A percentile compares a stretch with the other conserved stretches of the same genome.
Evolutionary conservation across 2,329 filamentous ascomycete genomes (phyloP).

Genomic region (Neonectria sp.): DNA sequence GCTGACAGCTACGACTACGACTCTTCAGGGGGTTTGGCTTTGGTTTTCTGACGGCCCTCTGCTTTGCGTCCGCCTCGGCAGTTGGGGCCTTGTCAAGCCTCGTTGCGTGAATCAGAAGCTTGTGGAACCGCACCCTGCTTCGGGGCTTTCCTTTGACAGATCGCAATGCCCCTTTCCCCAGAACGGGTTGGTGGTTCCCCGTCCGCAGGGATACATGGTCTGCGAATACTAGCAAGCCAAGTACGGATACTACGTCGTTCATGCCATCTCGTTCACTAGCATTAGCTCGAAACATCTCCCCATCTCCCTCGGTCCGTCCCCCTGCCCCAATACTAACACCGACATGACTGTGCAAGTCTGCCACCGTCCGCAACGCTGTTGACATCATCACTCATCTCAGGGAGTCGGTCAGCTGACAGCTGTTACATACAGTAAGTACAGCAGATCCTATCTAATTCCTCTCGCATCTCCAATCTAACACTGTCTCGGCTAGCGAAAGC

Average conservation of each 20-base stretch:
- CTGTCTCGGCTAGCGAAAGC: neutral
- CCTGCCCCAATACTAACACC: neutral
- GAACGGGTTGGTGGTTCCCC: neutral
- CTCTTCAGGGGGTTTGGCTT: neutral
- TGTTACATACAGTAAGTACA: neutral
- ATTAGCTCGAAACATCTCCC: neutral
- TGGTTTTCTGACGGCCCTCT: neutral
- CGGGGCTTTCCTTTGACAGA: conserved; percentile 1
- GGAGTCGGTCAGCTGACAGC: neutral
- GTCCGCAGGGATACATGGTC: neutral
- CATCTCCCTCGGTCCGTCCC: neutral
- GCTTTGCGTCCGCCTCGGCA: neutral
- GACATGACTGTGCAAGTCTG: neutral
- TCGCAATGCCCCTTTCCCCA: conserved; percentile 12
- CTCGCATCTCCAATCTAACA: neutral
- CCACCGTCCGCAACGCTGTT: neutral
- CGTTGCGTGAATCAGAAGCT: neutral
- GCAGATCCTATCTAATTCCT: neutral
- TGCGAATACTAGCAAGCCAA: neutral
- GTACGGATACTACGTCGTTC: neutral
- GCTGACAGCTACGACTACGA: neutral
- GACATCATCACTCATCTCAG: neutral
- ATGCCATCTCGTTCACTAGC: neutral
- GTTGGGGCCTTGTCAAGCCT: neutral
- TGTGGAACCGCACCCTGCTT: conserved; percentile 4